These are phyloP conservation scores for Penicillium canescens DNA, from an alignment of 495 filamentous ascomycete genomes.

Conservation along the genomic window DNA sequence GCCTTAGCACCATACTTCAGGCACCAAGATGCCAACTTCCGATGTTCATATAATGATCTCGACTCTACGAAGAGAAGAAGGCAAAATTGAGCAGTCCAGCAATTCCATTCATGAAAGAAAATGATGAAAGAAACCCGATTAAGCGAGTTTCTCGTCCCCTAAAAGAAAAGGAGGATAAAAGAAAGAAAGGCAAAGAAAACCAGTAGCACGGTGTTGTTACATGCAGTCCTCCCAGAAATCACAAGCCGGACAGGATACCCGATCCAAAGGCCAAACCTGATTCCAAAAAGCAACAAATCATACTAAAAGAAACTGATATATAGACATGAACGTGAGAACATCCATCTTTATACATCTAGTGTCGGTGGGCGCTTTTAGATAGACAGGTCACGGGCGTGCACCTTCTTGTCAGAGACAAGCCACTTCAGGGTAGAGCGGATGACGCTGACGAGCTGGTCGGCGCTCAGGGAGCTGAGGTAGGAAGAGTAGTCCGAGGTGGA, in stretches of 20 bases:
- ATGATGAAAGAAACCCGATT: constrained; percentile 7
- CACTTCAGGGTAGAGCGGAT: constrained; percentile 37
- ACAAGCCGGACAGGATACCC: constrained; percentile 11
- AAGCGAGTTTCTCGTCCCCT: constrained; percentile 9
- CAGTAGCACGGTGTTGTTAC: constrained; percentile 19
- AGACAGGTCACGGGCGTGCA: constrained; percentile 36
- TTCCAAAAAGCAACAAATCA: constrained; percentile 12
- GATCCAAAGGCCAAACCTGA: constrained; percentile 10
- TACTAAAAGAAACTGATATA: constrained; percentile 11
- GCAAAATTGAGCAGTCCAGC: constrained; percentile 17
- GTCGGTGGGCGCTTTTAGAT: constrained; percentile 13
- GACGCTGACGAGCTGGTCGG: constrained; percentile 35
- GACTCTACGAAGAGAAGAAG: not conserved
- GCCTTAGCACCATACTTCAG: no score
- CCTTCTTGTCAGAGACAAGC: constrained; percentile 38
- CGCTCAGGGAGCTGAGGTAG: constrained; percentile 40
- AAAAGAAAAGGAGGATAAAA: constrained; percentile 14
- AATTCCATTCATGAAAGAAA: constrained; percentile 27
- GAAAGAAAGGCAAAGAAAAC: constrained; percentile 12
- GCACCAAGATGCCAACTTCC: no score
- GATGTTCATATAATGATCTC: no score
- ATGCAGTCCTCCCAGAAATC: constrained; percentile 10
- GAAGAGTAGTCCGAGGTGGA: constrained; percentile 24
- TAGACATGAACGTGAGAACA: constrained; percentile 10
- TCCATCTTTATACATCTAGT: constrained; percentile 10